A percentile compares a stretch with the other conserved stretches of the same genome.
phyloP scores from a whole-genome alignment of 768 basidiomycete species.

The Boletus pseudo-olivaceus region DNA sequence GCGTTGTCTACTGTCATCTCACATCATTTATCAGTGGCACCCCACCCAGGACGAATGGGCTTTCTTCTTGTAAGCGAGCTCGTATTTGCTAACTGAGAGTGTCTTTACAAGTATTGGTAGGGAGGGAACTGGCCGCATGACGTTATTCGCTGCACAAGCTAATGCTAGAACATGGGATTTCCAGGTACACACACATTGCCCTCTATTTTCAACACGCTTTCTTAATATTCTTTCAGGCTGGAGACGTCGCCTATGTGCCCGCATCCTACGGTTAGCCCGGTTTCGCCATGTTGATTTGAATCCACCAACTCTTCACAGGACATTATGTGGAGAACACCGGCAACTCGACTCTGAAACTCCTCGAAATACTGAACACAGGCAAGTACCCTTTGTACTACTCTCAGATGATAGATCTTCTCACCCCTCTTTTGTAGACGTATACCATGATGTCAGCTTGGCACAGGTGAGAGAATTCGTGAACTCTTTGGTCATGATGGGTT shows the following conservation, averaged over 20 bases:
- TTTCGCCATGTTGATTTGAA: not conserved
- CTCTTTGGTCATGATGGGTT: not conserved
- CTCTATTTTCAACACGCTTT: not conserved
- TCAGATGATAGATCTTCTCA: not conserved
- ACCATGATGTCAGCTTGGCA: conserved; percentile 39
- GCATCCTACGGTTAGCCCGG: conserved; percentile 8
- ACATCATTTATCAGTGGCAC: conserved; percentile 50
- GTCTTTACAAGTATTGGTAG: conserved; percentile 28
- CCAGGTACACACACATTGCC: conserved; percentile 32
- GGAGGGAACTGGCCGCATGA: conserved; percentile 51
- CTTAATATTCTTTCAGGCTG: conserved; percentile 6
- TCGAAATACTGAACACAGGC: conserved; percentile 48
- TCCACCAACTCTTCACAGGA: conserved; percentile 22
- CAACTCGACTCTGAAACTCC: conserved; percentile 44
- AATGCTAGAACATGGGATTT: conserved; percentile 61
- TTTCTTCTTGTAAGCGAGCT: conserved; percentile 47
- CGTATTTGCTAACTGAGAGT: not conserved
- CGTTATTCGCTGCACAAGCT: conserved; percentile 50
- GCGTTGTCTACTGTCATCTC: not conserved
- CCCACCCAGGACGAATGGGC: conserved; percentile 66
- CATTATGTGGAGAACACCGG: conserved; percentile 57
- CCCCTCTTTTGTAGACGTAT: conserved; percentile 12
- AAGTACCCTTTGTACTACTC: not conserved
- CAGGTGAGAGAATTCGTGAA: conserved; percentile 34
- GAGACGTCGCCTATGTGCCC: conserved; percentile 21